phyloP scores from a whole-genome alignment of 1,284 basidiomycete genomes.

The Leccinum holopus region DNA sequence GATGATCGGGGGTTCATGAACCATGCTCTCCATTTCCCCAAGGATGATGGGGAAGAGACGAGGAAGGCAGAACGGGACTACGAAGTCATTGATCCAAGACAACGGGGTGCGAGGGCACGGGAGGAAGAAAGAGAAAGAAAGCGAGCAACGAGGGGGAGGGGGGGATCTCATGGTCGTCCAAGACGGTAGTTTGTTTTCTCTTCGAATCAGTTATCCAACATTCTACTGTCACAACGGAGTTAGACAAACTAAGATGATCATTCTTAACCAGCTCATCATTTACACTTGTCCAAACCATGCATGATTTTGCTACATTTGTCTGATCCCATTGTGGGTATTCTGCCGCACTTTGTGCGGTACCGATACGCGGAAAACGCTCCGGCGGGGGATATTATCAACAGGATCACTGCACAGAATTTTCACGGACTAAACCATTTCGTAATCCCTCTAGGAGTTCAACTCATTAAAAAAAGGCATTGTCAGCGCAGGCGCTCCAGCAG shows the following conservation, averaged over 20 bases:
- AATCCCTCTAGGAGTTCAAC: not conserved
- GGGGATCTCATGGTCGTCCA: conserved; percentile 16
- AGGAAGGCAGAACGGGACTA: conserved; percentile 85
- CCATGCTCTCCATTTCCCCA: conserved; percentile 76
- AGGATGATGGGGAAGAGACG: conserved; percentile 74
- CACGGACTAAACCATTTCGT: not conserved
- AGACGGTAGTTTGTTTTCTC: conserved; percentile 23
- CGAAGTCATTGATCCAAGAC: conserved; percentile 81
- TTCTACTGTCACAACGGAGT: not conserved
- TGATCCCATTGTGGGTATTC: not conserved
- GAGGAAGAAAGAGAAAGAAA: conserved; percentile 74
- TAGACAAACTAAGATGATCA: not conserved
- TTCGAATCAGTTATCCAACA: not conserved
- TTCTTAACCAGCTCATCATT: not conserved
- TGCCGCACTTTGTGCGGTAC: not conserved
- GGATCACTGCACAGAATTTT: not conserved
- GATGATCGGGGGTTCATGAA: conserved; percentile 78
- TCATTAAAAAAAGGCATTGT: not conserved
- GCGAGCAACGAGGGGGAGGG: conserved; percentile 35
- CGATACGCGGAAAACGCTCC: not conserved
- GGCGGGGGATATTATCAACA: not conserved
- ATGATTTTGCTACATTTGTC: no score
- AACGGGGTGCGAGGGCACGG: conserved; percentile 63
- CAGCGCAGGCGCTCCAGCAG: not conserved
- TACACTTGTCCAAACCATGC: not conserved